A percentile compares a stretch with the other conserved stretches of the same genome.
Evolutionary conservation across 2,329 filamentous ascomycete genomes (phyloP).

Genomic region (Coniosporium tulheliwenetii): DNA sequence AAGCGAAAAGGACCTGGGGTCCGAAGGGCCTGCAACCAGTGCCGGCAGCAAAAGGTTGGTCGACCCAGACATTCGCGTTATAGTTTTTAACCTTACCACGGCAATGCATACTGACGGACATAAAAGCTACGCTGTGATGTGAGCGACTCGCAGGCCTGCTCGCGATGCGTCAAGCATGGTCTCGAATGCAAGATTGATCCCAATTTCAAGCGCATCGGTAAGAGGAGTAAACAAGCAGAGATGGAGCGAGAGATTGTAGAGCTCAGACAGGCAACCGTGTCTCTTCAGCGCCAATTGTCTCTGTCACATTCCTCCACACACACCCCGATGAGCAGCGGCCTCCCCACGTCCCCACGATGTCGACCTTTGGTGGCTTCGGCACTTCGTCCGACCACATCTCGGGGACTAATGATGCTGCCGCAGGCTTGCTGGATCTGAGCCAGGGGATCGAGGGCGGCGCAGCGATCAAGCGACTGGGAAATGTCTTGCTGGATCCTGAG

Average conservation of each 20-base stretch:
- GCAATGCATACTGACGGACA: conserved; percentile 9
- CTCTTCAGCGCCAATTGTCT: conserved; percentile 33
- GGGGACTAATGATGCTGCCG: conserved; percentile 20
- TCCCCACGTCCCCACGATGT: not conserved
- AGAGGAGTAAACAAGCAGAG: conserved; percentile 69
- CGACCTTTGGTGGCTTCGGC: too few relatives aligned
- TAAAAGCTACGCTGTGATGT: conserved; percentile 67
- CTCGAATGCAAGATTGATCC: conserved; percentile 76
- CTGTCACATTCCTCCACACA: conserved; percentile 32
- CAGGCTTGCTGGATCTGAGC: conserved; percentile 19
- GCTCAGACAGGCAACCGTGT: conserved; percentile 26
- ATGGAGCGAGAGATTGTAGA: conserved; percentile 70
- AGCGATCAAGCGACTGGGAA: conserved; percentile 41
- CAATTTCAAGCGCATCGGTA: conserved; percentile 73
- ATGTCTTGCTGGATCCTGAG: conserved; percentile 24
- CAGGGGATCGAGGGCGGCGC: conserved; percentile 30
- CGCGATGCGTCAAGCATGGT: conserved; percentile 62
- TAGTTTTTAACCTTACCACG: conserved; percentile 10
- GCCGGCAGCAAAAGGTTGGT: conserved; percentile 69
- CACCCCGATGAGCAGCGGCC: conserved; percentile 25
- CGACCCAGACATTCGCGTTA: not conserved
- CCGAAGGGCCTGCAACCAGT: conserved; percentile 74
- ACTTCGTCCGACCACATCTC: not conserved
- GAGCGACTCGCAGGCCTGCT: conserved; percentile 51
- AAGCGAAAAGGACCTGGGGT: conserved; percentile 1